A percentile compares a stretch with the other conserved stretches of the same genome.
phyloP scores from a whole-genome alignment of 2,329 filamentous ascomycete species.

The Aspergillus sp. region DNA sequence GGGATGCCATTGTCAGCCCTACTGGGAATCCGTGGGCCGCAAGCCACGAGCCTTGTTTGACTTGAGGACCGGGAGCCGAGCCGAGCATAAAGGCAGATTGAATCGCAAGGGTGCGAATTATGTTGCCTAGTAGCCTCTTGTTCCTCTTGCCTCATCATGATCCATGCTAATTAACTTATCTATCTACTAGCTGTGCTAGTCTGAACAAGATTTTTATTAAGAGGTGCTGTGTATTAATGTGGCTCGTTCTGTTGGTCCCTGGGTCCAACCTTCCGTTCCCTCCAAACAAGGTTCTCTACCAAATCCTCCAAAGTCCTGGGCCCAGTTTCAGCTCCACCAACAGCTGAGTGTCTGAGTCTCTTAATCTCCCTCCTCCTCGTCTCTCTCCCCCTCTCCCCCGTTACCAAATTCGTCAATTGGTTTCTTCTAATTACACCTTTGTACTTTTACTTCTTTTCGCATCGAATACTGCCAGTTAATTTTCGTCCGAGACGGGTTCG shows the following conservation, averaged over 20 bases:
- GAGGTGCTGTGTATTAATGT: not conserved
- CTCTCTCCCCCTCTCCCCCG: not conserved
- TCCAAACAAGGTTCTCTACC: not conserved
- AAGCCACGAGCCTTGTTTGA: not conserved
- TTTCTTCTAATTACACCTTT: conserved; percentile 1
- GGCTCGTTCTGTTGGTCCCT: not conserved
- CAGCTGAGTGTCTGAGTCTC: not conserved
- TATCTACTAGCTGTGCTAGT: too few species aligned
- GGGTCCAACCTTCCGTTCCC: not conserved
- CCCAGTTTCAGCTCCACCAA: not conserved
- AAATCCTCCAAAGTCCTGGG: not conserved
- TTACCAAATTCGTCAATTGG: not conserved
- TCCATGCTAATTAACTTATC: too few species aligned
- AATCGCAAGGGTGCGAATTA: not conserved
- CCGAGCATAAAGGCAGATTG: too few species aligned
- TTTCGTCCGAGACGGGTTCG: not conserved
- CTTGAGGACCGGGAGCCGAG: not conserved
- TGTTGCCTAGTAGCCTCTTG: not conserved
- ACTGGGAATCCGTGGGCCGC: not conserved
- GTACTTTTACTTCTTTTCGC: not conserved
- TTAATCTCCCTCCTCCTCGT: not conserved
- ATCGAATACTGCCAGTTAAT: not conserved
- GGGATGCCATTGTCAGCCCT: not conserved
- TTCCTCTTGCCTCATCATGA: not conserved
- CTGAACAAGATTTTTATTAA: not conserved